Evolutionary conservation across 1,284 basidiomycete genomes (phyloP).

Genomic region (Pterulicium gracile): DNA sequence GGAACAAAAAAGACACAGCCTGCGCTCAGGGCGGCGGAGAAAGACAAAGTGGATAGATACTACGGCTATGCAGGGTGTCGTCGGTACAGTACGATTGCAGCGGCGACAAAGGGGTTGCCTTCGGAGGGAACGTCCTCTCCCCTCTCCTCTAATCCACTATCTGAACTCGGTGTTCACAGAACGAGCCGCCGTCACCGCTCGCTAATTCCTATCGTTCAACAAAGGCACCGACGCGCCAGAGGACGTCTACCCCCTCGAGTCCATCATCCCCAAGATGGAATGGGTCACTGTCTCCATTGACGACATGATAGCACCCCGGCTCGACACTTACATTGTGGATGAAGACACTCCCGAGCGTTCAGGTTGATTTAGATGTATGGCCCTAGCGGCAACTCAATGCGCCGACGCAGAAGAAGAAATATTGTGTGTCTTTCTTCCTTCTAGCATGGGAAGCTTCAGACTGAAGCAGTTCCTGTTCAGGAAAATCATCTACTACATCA

Average conservation of each 20-base stretch:
- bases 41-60: constrained; percentile 86
- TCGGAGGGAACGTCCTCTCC: constrained; percentile 41
- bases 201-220: constrained; percentile 71
- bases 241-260: constrained; percentile 68
- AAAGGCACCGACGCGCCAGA: constrained; percentile 50
- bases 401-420: not conserved
- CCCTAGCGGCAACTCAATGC: not conserved
- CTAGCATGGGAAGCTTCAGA: constrained; percentile 2
- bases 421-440: no score
- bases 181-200: constrained; percentile 46
- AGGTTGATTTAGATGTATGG: constrained; percentile 21
- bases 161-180: constrained; percentile 23
- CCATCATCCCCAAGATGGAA: constrained; percentile 70
- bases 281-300: constrained; percentile 53
- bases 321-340: constrained; percentile 49
- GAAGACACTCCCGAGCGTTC: constrained; percentile 50
- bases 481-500: constrained; percentile 70
- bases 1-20: constrained; percentile 89
- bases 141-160: not conserved
- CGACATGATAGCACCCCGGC: constrained; percentile 36
- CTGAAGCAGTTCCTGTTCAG: constrained; percentile 35
- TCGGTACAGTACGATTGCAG: constrained; percentile 70
- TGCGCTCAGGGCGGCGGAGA: constrained; percentile 72
- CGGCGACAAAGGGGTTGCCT: constrained; percentile 55
- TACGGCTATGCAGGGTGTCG: constrained; percentile 71